Conservation (phyloP, 1,284 basidiomycete species). For the Apiotrichum mycotoxinovorans region DNA sequence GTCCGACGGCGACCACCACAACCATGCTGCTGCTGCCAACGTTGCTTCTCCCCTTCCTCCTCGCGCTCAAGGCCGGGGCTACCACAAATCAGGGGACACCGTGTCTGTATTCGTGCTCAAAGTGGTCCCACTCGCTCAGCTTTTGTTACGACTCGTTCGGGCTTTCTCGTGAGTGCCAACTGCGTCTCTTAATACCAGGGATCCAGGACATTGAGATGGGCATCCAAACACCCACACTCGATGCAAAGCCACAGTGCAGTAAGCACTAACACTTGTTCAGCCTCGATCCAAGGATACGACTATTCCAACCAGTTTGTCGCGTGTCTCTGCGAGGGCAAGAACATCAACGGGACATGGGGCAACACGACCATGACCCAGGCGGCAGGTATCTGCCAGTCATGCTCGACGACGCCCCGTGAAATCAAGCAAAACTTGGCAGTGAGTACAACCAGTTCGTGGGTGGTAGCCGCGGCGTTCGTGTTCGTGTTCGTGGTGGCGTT, state of each 20-base stretch:
- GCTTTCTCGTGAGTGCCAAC: slow-evolving; percentile 12
- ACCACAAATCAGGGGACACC: slow-evolving; percentile 8
- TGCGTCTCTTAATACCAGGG: no score
- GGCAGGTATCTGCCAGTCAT: slow-evolving; percentile 32
- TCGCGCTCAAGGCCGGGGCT: slow-evolving; percentile 1
- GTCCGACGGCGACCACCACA: no score
- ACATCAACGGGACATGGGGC: slow-evolving; percentile 18
- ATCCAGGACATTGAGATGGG: no score
- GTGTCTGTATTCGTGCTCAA: slow-evolving; percentile 5
- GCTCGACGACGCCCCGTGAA: slow-evolving; percentile 28
- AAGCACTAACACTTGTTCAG: slow-evolving; percentile 12
- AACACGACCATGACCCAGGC: slow-evolving; percentile 23
- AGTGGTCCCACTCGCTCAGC: slow-evolving; percentile 14
- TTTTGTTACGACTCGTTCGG: slow-evolving; percentile 12
- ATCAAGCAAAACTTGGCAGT: slow-evolving; percentile 36
- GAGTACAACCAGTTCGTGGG: slow-evolving; percentile 20
- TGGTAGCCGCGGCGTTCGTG: not conserved
- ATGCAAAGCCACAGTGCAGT: not conserved
- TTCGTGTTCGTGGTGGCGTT: no score
- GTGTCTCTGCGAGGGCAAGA: slow-evolving; percentile 33
- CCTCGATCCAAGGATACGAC: slow-evolving; percentile 21
- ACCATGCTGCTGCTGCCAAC: not conserved
- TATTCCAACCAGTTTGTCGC: slow-evolving; percentile 35
- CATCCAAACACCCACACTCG: no score
- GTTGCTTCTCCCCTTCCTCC: not conserved